Evolutionary conservation across 257 asterid species (phyloP).

Genomic region (Gentiana macrophylla): DNA sequence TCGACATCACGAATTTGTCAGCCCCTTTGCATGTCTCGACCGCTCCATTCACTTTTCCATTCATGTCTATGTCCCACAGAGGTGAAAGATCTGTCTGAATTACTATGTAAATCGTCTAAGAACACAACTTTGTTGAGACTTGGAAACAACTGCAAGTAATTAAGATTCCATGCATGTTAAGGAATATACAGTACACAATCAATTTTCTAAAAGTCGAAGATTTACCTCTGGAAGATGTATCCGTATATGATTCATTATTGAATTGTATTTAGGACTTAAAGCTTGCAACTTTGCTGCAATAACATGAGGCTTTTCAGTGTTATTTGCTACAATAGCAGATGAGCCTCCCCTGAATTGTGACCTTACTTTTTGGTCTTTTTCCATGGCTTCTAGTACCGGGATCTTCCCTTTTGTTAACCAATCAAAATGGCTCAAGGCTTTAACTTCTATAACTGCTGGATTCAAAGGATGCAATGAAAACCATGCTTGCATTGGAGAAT

Average conservation of each 20-base stretch:
- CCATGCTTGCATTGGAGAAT: slow-evolving; percentile 97
- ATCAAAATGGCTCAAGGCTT: slow-evolving; percentile 84
- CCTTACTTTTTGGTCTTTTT: slow-evolving; percentile 76
- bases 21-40: slow-evolving; percentile 87
- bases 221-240: slow-evolving; percentile 90
- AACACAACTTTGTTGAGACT: slow-evolving; percentile 71
- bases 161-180: not conserved
- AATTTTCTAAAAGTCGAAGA: slow-evolving; percentile 3
- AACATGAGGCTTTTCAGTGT: slow-evolving; percentile 62
- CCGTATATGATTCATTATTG: slow-evolving; percentile 87
- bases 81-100: slow-evolving; percentile 88
- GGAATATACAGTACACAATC: not conserved
- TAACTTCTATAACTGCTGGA: slow-evolving; percentile 82
- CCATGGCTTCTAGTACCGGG: slow-evolving; percentile 97
- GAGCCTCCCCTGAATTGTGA: slow-evolving; percentile 89
- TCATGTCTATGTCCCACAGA: slow-evolving; percentile 87
- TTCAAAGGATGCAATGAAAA: slow-evolving; percentile 67
- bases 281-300: slow-evolving; percentile 97
- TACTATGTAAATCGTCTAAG: slow-evolving; percentile 87
- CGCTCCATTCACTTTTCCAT: slow-evolving; percentile 91
- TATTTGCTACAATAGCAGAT: slow-evolving; percentile 77
- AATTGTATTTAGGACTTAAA: slow-evolving; percentile 84
- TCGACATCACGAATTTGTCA: slow-evolving; percentile 88
- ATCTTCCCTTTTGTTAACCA: slow-evolving; percentile 91
- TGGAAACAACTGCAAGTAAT: slow-evolving; percentile 74